Evolutionary conservation across 2,329 filamentous ascomycete genomes (phyloP).

Genomic region (Aspergillus hortae): DNA sequence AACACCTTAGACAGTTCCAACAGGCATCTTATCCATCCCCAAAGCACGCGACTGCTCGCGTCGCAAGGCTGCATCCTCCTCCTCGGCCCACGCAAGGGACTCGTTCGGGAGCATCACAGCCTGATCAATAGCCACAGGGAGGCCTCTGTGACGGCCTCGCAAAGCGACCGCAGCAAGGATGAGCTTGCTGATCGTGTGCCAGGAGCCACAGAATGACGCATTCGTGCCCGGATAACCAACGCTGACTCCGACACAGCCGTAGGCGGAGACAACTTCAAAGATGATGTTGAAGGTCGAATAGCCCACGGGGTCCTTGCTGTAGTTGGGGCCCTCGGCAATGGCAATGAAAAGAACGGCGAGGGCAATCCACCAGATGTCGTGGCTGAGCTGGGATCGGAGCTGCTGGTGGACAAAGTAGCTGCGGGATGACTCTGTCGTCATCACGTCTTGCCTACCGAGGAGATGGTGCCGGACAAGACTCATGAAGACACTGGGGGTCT

Average conservation of each 20-base stretch:
- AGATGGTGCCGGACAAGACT: constrained; percentile 25
- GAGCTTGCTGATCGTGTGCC: constrained; percentile 56
- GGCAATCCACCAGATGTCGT: constrained; percentile 65
- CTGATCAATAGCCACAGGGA: constrained; percentile 56
- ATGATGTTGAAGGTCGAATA: constrained; percentile 60
- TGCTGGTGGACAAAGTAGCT: constrained; percentile 54
- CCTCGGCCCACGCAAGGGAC: constrained; percentile 39
- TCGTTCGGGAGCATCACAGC: constrained; percentile 44
- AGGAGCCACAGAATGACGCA: constrained; percentile 55
- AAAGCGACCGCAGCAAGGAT: constrained; percentile 58
- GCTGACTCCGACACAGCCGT: constrained; percentile 61
- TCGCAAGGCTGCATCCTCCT: constrained; percentile 37
- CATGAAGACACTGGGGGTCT: constrained; percentile 21
- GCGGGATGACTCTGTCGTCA: constrained; percentile 32
- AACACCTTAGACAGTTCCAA: constrained; percentile 20
- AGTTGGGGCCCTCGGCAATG: constrained; percentile 57
- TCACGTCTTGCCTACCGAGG: constrained; percentile 18
- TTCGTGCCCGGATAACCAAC: constrained; percentile 53
- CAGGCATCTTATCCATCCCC: constrained; percentile 22
- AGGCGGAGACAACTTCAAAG: constrained; percentile 47
- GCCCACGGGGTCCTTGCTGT: constrained; percentile 47
- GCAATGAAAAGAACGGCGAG: constrained; percentile 59
- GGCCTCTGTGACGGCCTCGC: constrained; percentile 53
- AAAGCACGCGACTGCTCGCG: constrained; percentile 24
- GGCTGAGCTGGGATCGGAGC: constrained; percentile 61